Percentiles rank a stretch among this genome's conserved stretches.
These are phyloP conservation scores for Tripidium arundinaceum DNA, from an alignment of 202 grass and related monocot species.

Conservation along the genomic window DNA sequence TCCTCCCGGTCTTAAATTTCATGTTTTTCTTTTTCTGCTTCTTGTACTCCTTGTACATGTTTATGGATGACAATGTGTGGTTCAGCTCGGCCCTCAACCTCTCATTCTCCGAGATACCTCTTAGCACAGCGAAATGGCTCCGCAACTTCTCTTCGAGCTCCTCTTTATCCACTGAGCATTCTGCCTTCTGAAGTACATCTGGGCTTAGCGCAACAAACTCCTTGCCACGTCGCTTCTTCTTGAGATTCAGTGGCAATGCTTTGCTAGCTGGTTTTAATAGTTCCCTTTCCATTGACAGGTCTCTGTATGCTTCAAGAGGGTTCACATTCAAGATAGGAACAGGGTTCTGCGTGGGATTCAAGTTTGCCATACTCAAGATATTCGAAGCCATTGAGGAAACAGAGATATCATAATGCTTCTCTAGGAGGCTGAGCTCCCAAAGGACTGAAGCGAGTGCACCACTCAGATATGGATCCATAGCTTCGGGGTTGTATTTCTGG, in stretches of 20 bases:
- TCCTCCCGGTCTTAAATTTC: conserved; percentile 33
- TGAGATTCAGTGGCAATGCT: conserved; percentile 39
- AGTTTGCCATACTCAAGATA: conserved; percentile 66
- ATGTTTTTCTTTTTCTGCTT: conserved; percentile 50
- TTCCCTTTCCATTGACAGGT: conserved; percentile 53
- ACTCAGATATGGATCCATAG: conserved; percentile 81
- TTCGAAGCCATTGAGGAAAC: conserved; percentile 67
- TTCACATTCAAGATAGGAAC: conserved; percentile 57
- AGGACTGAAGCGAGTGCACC: conserved; percentile 85
- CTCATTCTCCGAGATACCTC: conserved; percentile 70
- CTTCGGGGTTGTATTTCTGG: conserved; percentile 91
- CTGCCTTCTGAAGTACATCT: conserved; percentile 42
- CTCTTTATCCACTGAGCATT: conserved; percentile 40
- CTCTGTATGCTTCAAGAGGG: conserved; percentile 74
- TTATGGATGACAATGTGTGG: conserved; percentile 57
- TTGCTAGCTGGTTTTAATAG: conserved; percentile 46
- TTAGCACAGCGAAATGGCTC: conserved; percentile 63
- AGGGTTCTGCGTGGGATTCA: conserved; percentile 63
- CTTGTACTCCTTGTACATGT: conserved; percentile 73
- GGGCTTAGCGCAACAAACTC: conserved; percentile 48
- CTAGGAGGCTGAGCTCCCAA: conserved; percentile 89
- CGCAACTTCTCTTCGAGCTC: conserved; percentile 55
- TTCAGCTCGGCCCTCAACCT: conserved; percentile 71
- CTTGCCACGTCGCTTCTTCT: conserved; percentile 49
- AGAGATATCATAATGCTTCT: conserved; percentile 71